phyloP scores from a whole-genome alignment of 306 rosid genomes.

The Erythrophleum fordii region DNA sequence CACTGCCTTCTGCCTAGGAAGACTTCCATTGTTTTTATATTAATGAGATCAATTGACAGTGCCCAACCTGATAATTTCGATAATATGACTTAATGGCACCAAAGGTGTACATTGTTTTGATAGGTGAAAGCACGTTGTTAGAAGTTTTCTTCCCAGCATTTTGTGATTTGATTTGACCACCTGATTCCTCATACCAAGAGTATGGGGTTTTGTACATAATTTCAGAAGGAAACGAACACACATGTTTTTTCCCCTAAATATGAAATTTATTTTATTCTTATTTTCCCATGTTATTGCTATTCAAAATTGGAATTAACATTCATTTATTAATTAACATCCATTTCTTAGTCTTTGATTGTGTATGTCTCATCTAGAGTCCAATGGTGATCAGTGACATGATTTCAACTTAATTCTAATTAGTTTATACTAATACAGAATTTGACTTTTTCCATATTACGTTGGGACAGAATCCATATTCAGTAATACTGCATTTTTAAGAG shows the following conservation, averaged over 20 bases:
- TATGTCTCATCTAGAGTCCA: neutral
- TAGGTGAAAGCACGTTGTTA: neutral
- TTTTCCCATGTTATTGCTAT: neutral
- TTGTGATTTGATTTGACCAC: conserved; percentile 20
- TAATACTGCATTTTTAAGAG: too few species aligned
- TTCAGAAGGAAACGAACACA: neutral
- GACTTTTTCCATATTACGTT: too few species aligned
- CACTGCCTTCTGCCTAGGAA: conserved; percentile 80
- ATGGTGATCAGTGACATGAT: neutral
- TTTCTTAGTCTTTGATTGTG: conserved; percentile 1
- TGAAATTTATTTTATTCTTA: conserved; percentile 12
- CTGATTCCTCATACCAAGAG: conserved; percentile 22
- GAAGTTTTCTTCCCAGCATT: conserved; percentile 4
- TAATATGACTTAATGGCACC: conserved; percentile 48
- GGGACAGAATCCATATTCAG: too few species aligned
- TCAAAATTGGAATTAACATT: neutral
- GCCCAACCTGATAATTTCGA: conserved; percentile 57
- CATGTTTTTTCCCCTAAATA: neutral
- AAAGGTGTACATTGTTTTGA: conserved; percentile 26
- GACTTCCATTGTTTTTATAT: conserved; percentile 51
- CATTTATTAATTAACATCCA: neutral
- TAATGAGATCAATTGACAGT: conserved; percentile 59
- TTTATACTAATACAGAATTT: neutral
- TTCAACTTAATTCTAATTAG: neutral
- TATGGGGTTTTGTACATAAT: conserved; percentile 39